Conservation (phyloP, 345 rosid genomes). For the Eucalyptus urophylla region DNA sequence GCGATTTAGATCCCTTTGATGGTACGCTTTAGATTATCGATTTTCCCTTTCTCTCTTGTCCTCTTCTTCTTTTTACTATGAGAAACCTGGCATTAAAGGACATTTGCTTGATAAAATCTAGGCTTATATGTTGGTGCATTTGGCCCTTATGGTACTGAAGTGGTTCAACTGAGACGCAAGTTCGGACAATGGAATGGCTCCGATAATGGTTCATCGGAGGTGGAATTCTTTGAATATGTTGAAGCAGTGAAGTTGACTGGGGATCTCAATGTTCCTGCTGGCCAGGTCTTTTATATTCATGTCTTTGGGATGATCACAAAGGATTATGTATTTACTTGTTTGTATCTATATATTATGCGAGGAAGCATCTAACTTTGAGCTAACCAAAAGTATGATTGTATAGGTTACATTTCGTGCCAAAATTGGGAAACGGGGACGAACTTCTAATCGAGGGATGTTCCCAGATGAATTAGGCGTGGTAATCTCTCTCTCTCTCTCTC, state of each 20-base stretch:
- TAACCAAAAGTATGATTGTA: conserved; percentile 1
- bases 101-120: conserved; percentile 11
- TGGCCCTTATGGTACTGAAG: conserved; percentile 92
- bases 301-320: not conserved
- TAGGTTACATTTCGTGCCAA: conserved; percentile 98
- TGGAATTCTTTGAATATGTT: conserved; percentile 85
- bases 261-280: conserved; percentile 96
- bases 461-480: conserved; percentile 97
- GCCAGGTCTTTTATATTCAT: conserved; percentile 44
- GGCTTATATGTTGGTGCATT: conserved; percentile 94
- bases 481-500: conserved; percentile 2
- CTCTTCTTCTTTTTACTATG: not conserved
- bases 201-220: conserved; percentile 41
- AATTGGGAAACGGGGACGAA: conserved; percentile 63
- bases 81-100: not conserved
- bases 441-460: conserved; percentile 45
- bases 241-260: conserved; percentile 99
- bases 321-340: not conserved
- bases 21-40: conserved; percentile 18
- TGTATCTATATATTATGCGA: not conserved
- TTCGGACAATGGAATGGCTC: conserved; percentile 72
- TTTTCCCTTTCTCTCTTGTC: not conserved
- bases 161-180: conserved; percentile 85
- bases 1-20: conserved; percentile 72
- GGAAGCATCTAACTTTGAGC: not conserved